Conservation (phyloP, 73 alveolate genomes). For the Tetrahymena malaccensis region DNA sequence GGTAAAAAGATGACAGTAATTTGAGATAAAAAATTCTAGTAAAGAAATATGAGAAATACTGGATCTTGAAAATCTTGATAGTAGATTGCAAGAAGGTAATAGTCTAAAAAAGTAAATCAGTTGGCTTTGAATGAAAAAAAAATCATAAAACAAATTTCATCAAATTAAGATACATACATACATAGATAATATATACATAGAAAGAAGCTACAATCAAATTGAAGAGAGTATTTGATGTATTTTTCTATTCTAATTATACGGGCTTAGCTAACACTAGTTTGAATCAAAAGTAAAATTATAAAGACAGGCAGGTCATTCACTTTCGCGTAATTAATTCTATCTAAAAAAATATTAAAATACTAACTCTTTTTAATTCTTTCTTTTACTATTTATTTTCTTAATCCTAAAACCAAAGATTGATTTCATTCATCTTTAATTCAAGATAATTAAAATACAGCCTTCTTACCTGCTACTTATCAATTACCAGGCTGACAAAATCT, state of each 20-base stretch:
- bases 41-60: not conserved
- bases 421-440: not conserved
- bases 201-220: not conserved
- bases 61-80: not conserved
- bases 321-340: not conserved
- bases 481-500: not conserved
- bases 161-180: too few relatives aligned
- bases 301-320: not conserved
- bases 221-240: not conserved
- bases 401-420: not conserved
- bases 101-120: not conserved
- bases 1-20: too few relatives aligned
- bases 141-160: too few relatives aligned
- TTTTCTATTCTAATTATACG: not conserved
- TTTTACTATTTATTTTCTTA: not conserved
- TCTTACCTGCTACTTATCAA: not conserved
- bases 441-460: not conserved
- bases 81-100: not conserved
- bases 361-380: not conserved
- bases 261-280: not conserved
- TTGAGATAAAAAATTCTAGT: too few relatives aligned
- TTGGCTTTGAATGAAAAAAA: not conserved
- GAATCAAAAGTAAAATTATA: not conserved
- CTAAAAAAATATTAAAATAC: not conserved
- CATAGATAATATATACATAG: not conserved